These are phyloP conservation scores for Apiospora kogelbergensis DNA, from an alignment of 2,329 filamentous ascomycete genomes.

Conservation along the genomic window DNA sequence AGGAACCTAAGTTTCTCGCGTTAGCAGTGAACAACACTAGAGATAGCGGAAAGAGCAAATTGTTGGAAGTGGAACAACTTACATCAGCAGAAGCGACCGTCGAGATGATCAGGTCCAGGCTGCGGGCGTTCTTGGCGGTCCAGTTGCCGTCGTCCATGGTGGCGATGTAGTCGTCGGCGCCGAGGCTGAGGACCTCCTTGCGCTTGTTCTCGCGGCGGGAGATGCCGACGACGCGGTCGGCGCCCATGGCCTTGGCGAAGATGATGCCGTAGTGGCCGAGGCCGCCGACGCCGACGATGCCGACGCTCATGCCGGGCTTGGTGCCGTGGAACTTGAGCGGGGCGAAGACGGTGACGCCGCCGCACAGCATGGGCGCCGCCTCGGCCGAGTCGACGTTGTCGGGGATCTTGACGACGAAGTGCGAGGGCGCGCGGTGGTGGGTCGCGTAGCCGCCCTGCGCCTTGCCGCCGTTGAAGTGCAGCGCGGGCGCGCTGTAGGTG, in stretches of 20 bases:
- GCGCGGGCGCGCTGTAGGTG: constrained; percentile 41
- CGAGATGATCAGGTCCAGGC: constrained; percentile 53
- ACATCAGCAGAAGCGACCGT: constrained; percentile 42
- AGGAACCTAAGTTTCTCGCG: constrained; percentile 44
- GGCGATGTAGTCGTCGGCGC: constrained; percentile 38
- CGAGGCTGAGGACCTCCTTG: constrained; percentile 50
- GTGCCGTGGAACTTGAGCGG: constrained; percentile 59
- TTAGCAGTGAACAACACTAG: background rate
- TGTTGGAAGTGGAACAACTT: constrained; percentile 14
- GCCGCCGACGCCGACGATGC: constrained; percentile 63
- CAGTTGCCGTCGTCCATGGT: constrained; percentile 50
- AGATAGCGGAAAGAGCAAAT: constrained; percentile 25
- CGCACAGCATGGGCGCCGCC: constrained; percentile 63
- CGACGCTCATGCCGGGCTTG: constrained; percentile 63
- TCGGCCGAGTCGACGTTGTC: constrained; percentile 33
- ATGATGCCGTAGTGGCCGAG: constrained; percentile 66
- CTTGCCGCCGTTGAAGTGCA: constrained; percentile 46
- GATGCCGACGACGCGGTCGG: constrained; percentile 55
- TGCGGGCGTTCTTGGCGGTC: constrained; percentile 46
- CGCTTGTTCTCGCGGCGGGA: constrained; percentile 48
- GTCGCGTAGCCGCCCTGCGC: constrained; percentile 51
- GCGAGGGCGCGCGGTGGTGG: constrained; percentile 19
- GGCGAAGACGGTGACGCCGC: constrained; percentile 61
- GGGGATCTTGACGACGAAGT: constrained; percentile 45
- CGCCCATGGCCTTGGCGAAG: constrained; percentile 62